Evolutionary conservation across 2,329 filamentous ascomycete species (phyloP), one percentile per base, ranked within the genome.

Genomic region (Aspergillus aculeatus): DNA sequence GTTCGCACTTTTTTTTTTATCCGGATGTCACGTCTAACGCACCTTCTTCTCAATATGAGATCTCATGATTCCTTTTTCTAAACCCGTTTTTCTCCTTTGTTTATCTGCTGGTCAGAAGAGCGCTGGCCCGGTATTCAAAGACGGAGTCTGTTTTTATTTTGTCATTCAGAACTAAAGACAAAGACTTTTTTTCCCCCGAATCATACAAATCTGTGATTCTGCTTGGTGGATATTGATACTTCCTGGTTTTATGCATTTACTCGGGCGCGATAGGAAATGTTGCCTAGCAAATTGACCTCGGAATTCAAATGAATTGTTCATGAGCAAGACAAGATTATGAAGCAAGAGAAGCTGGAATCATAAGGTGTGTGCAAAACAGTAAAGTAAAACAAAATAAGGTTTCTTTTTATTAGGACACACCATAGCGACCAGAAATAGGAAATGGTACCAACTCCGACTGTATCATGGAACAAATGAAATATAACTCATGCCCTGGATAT

Each of bases 381-480:
- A 66, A 62, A 64, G 26, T 9, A 29, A 23, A 23, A 2, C 31
- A 67, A 66, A 69, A 69, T 65, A 64, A 67, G 66, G 64, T 64
- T 68, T 73, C 66, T 72, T 73, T 26, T 72, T 71, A 73, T 71
- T 71, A 73, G 71, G 63, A 63, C 59, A 71, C 69, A 70, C 60
- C 66, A 66, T 29, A 71, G 67, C 64, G 62, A 63, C 60, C 57
- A 63, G 59, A 57, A 70, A 66, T 65, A 64, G 67, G 69, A 67
- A 66, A 66, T 64, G 68, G 68, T 73, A 73, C 72, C 72, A 75
- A 75, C 72, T 75, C 72, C 72, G 70, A 71, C 61, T 72, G 69
- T 69, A 73, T 74, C 71, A 71, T 73, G 70, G 69, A 73, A 73
- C 71, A 69, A 72, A 73, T 64, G 68, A 72, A 72, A 74, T 44